Evolutionary conservation across 148 eudicot genomes (phyloP).

Genomic region (Vaccinium darrowii): DNA sequence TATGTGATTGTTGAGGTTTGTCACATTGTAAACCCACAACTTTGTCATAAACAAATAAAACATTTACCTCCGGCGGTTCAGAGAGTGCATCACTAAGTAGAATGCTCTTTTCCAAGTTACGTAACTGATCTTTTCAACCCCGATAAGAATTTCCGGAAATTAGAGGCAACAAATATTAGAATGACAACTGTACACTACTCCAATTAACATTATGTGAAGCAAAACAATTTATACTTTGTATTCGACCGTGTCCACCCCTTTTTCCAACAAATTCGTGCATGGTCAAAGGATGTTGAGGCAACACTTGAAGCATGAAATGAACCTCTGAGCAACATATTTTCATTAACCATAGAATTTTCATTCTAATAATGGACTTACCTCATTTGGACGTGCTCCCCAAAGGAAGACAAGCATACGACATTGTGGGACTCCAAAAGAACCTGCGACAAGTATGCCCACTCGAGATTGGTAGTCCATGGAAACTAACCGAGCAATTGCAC

Average conservation of each 20-base stretch:
- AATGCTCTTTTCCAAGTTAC: conserved; percentile 14
- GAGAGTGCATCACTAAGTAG: conserved; percentile 32
- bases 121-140: conserved; percentile 12
- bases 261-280: conserved; percentile 30
- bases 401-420: conserved; percentile 33
- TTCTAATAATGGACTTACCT: conserved; percentile 20
- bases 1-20: background rate
- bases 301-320: conserved; percentile 15
- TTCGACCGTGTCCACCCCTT: conserved; percentile 22
- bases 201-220: background rate
- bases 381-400: conserved; percentile 36
- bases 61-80: conserved; percentile 28
- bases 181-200: background rate
- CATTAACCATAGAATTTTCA: background rate
- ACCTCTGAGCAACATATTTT: background rate
- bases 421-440: conserved; percentile 40
- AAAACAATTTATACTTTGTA: conserved; percentile 22
- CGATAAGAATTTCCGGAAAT: conserved; percentile 20
- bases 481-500: conserved; percentile 35
- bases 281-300: conserved; percentile 37
- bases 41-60: background rate
- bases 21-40: background rate
- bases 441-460: conserved; percentile 40
- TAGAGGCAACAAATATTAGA: background rate
- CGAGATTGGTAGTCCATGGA: conserved; percentile 35